Percentiles rank a stretch among this genome's conserved stretches.
These are phyloP conservation scores for Massospora cicadina DNA, from an alignment of 371 early-diverging fungal genomes.

Conservation along the genomic window DNA sequence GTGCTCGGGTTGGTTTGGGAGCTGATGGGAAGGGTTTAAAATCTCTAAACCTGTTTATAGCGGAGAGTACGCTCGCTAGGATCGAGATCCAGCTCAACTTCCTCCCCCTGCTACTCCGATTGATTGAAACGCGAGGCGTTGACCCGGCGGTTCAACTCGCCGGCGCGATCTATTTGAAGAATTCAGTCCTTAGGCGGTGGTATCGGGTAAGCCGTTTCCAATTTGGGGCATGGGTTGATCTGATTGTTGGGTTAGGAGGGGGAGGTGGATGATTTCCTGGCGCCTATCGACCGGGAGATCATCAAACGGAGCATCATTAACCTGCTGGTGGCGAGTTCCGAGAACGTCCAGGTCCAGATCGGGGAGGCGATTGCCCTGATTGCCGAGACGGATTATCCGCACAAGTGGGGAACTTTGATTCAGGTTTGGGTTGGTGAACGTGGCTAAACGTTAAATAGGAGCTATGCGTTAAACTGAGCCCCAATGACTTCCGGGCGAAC, in stretches of 20 bases:
- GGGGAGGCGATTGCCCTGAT: constrained; percentile 83
- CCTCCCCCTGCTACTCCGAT: constrained; percentile 44
- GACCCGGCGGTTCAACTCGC: constrained; percentile 52
- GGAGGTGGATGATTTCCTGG: constrained; percentile 29
- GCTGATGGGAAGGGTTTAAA: no score
- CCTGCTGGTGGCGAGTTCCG: constrained; percentile 65
- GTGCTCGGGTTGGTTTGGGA: no score
- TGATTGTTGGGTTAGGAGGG: constrained; percentile 19
- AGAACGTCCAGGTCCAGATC: constrained; percentile 68
- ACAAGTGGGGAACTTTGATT: constrained; percentile 67
- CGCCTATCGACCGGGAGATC: constrained; percentile 45
- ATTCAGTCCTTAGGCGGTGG: constrained; percentile 82
- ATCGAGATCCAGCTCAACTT: constrained; percentile 53
- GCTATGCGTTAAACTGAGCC: constrained; percentile 53
- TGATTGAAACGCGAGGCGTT: constrained; percentile 36
- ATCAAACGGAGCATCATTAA: constrained; percentile 68
- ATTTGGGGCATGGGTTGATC: constrained; percentile 1
- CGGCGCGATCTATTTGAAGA: constrained; percentile 84
- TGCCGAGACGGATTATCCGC: constrained; percentile 81
- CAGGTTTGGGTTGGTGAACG: constrained; percentile 22
- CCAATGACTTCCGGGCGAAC: constrained; percentile 60
- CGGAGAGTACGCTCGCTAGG: constrained; percentile 35
- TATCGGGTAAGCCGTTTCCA: constrained; percentile 39
- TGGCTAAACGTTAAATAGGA: constrained; percentile 22
- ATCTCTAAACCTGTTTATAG: constrained; percentile 19